These are phyloP conservation scores for Withania somnifera DNA, from an alignment of 305 asterid species.

Conservation along the genomic window DNA sequence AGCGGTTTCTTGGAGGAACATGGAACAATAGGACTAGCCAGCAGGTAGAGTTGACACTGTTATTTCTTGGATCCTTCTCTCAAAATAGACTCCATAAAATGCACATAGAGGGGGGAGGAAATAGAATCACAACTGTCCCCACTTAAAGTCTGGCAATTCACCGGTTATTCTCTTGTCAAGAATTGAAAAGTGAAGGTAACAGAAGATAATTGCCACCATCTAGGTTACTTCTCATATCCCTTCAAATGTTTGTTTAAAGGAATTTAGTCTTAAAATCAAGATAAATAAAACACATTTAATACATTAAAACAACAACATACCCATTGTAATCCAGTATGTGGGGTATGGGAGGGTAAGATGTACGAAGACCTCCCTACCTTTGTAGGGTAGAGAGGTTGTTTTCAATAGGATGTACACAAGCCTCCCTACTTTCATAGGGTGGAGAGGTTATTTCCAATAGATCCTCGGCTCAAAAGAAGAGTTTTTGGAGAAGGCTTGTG, in stretches of 20 bases:
- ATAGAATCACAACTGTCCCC: neutral
- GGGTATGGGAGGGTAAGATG: neutral
- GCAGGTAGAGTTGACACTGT: neutral
- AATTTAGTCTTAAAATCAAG: neutral
- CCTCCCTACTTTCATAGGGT: too few species aligned
- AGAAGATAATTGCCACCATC: neutral
- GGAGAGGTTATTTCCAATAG: too few species aligned
- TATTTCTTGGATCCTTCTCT: neutral
- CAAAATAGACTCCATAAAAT: neutral
- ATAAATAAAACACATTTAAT: neutral
- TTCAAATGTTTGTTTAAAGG: neutral
- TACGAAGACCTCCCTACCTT: neutral
- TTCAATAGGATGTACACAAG: too few species aligned
- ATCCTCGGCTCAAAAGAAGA: too few species aligned
- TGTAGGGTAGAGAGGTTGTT: neutral
- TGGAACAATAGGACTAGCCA: neutral
- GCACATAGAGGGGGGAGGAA: neutral
- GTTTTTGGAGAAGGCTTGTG: too few species aligned
- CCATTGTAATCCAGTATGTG: neutral
- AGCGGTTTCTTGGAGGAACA: neutral
- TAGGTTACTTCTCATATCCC: neutral
- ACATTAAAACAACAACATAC: neutral
- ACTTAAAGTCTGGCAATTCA: neutral
- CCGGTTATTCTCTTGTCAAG: neutral
- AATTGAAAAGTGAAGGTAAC: neutral